Percentiles rank a stretch among this genome's conserved stretches.
These are phyloP conservation scores for Quercus phellos DNA, from an alignment of 331 rosid genomes.

Conservation along the genomic window DNA sequence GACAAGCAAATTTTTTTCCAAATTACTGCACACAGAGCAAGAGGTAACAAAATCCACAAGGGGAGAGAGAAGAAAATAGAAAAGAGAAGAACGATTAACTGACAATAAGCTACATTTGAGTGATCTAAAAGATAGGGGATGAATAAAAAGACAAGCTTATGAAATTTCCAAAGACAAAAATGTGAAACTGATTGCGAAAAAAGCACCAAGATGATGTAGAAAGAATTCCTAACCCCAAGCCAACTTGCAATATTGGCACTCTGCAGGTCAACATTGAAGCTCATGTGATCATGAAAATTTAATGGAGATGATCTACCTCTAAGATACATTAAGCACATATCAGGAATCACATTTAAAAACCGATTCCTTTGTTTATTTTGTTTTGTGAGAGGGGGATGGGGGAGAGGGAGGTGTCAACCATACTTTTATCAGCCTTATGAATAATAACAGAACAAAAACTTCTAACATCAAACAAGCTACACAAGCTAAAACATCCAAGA, in stretches of 20 bases:
- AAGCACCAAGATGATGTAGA: not conserved
- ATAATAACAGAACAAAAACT: not conserved
- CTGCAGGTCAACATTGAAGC: not conserved
- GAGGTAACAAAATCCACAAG: not conserved
- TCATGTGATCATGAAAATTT: not conserved
- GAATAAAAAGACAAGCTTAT: not conserved
- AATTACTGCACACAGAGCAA: not conserved
- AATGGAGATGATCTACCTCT: slow-evolving; percentile 3
- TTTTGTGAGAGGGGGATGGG: too few relatives aligned
- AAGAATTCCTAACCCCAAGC: not conserved
- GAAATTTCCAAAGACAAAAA: not conserved
- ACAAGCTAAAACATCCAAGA: slow-evolving; percentile 3
- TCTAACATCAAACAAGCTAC: slow-evolving; percentile 4
- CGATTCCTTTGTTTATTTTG: not conserved
- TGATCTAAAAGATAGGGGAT: not conserved
- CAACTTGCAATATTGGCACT: not conserved
- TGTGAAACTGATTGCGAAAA: not conserved
- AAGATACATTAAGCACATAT: slow-evolving; percentile 1
- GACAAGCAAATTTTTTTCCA: not conserved
- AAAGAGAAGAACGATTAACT: not conserved
- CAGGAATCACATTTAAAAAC: not conserved
- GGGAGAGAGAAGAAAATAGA: not conserved
- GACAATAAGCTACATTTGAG: not conserved
- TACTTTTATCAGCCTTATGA: not conserved
- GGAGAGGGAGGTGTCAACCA: not conserved